Percentiles rank a stretch among this genome's conserved stretches.
Evolutionary conservation across 192 early-diverging fungal genomes (phyloP).

Genomic region (Coemansia guatemalensis): DNA sequence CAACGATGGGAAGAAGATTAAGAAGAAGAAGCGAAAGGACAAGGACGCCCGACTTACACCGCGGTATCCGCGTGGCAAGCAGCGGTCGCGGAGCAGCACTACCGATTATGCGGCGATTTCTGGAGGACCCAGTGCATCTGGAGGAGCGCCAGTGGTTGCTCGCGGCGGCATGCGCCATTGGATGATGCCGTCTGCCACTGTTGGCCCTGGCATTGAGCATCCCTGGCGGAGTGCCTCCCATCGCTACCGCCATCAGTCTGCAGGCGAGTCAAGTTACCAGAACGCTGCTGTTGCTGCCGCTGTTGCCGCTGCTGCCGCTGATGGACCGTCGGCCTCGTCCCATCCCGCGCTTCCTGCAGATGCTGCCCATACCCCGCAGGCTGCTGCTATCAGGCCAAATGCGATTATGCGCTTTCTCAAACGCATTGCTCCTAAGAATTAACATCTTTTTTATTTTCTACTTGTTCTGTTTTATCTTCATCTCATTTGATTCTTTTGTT

Average conservation of each 20-base stretch:
- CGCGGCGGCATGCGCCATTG: neutral
- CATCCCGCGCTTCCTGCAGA: conserved; percentile 4
- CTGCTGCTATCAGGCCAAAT: conserved; percentile 33
- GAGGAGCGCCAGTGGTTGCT: neutral
- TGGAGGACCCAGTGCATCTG: neutral
- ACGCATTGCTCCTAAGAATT: conserved; percentile 41
- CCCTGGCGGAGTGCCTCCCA: conserved; percentile 9
- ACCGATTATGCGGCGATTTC: conserved; percentile 4
- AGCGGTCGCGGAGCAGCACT: conserved; percentile 1
- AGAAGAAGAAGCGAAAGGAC: neutral
- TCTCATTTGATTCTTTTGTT: no score
- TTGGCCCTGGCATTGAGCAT: neutral
- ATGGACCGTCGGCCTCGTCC: neutral
- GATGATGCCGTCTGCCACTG: neutral
- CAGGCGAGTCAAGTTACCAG: conserved; percentile 27
- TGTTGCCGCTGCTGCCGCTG: conserved; percentile 8
- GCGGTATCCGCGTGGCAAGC: conserved; percentile 3
- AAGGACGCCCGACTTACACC: neutral
- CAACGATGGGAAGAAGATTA: conserved; percentile 8
- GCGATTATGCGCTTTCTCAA: conserved; percentile 46
- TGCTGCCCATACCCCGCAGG: neutral
- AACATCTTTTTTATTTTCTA: neutral
- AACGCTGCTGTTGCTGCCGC: conserved; percentile 10
- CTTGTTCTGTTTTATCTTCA: no score
- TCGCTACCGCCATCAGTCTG: conserved; percentile 29